Conservation (phyloP, 75 land plant species). For the Adiantum capillusveneris region DNA sequence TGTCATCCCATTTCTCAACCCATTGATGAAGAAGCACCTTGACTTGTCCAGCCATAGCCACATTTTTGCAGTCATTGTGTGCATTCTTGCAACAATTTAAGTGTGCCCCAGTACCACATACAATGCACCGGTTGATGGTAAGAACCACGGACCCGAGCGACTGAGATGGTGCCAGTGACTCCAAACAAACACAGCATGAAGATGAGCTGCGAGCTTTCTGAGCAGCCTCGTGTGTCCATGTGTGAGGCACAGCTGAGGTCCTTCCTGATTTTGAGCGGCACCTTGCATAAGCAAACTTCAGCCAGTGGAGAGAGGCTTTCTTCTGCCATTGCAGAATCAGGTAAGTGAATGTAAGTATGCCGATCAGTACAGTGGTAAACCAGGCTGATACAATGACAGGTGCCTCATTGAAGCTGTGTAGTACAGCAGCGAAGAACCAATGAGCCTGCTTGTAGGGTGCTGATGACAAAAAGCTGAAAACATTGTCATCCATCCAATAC, state of each 20-base stretch:
- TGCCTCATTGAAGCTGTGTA: neutral
- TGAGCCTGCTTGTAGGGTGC: too few relatives aligned
- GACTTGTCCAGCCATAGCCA: constrained; percentile 54
- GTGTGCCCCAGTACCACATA: constrained; percentile 80
- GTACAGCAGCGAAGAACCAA: too few relatives aligned
- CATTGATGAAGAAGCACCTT: constrained; percentile 67
- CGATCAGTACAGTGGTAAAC: constrained; percentile 36
- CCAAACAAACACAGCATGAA: constrained; percentile 76
- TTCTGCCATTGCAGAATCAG: constrained; percentile 57
- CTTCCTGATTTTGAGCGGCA: constrained; percentile 36
- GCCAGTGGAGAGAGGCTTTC: constrained; percentile 56
- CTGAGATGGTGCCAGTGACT: constrained; percentile 48
- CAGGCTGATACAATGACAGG: too few relatives aligned
- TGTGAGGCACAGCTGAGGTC: constrained; percentile 45
- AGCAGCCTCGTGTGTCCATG: constrained; percentile 55
- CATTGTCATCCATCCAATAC: too few relatives aligned
- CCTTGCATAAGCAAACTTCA: constrained; percentile 66
- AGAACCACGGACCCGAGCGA: constrained; percentile 37
- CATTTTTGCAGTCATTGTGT: constrained; percentile 77
- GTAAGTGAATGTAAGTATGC: constrained; percentile 42
- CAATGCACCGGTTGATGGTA: constrained; percentile 51
- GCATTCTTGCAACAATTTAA: constrained; percentile 53
- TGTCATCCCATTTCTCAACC: constrained; percentile 80
- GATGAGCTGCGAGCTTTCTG: constrained; percentile 40
- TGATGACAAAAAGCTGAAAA: too few relatives aligned